phyloP scores from a whole-genome alignment of 129 eudicot species.

The Mikania micrantha region DNA sequence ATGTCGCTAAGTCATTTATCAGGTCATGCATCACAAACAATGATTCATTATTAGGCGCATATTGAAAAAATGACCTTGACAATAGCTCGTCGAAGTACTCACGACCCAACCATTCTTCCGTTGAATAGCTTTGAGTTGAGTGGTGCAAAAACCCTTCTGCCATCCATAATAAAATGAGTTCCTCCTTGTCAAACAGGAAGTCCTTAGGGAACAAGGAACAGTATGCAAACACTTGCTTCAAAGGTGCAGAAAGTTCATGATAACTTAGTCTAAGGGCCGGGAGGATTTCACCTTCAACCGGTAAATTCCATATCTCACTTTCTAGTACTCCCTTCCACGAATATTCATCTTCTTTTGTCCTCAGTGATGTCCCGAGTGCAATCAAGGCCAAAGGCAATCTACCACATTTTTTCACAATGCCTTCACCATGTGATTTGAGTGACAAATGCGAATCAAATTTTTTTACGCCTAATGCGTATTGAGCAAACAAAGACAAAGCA shows the following conservation, averaged over 20 bases:
- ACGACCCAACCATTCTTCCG: background rate
- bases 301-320: slow-evolving; percentile 5
- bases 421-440: too few relatives aligned
- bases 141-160: too few relatives aligned
- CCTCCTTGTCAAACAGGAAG: background rate
- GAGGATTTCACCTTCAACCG: background rate
- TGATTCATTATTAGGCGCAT: background rate
- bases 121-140: background rate
- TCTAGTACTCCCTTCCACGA: background rate
- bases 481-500: background rate
- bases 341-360: background rate
- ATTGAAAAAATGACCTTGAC: background rate
- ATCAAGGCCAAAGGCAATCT: slow-evolving; percentile 8
- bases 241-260: background rate
- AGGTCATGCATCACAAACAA: background rate
- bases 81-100: background rate
- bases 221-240: slow-evolving; percentile 2
- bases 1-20: background rate
- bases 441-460: background rate
- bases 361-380: background rate
- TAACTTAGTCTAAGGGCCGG: slow-evolving; percentile 13
- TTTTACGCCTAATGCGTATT: background rate
- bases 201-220: slow-evolving; percentile 6
- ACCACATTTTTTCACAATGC: background rate
- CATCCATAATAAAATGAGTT: background rate